Percentiles rank a stretch among this genome's conserved stretches.
Evolutionary conservation across 2,329 filamentous ascomycete genomes (phyloP).

Genomic region (Alternaria rosae): DNA sequence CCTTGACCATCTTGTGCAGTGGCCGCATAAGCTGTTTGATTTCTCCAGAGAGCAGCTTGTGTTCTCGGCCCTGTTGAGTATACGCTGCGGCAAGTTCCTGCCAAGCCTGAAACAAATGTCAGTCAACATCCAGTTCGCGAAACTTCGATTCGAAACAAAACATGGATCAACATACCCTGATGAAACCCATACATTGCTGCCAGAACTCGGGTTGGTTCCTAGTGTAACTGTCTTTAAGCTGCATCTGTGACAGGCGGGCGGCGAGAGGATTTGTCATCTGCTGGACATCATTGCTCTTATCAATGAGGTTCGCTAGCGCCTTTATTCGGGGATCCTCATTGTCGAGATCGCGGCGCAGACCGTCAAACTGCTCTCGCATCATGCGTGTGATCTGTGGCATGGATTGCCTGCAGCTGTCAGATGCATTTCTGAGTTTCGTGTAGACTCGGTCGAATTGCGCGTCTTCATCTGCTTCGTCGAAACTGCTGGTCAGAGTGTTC

Average conservation of each 20-base stretch:
- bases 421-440: conserved; percentile 74
- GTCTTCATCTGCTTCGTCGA: conserved; percentile 74
- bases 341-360: conserved; percentile 41
- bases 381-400: conserved; percentile 62
- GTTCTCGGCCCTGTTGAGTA: conserved; percentile 46
- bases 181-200: conserved; percentile 77
- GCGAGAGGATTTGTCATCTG: conserved; percentile 78
- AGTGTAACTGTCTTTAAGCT: conserved; percentile 82
- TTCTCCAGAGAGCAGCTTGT: conserved; percentile 65
- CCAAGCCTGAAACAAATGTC: conserved; percentile 63
- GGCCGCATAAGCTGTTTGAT: conserved; percentile 78
- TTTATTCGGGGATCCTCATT: conserved; percentile 45
- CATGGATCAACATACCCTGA: conserved; percentile 56
- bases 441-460: conserved; percentile 83
- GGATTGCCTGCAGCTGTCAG: conserved; percentile 74
- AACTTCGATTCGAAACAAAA: conserved; percentile 9
- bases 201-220: conserved; percentile 70
- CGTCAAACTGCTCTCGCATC: conserved; percentile 40
- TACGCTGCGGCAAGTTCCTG: conserved; percentile 64
- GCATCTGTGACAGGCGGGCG: conserved; percentile 76
- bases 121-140: conserved; percentile 35
- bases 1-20: conserved; percentile 82
- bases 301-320: conserved; percentile 66
- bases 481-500: conserved; percentile 65
- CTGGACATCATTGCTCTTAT: conserved; percentile 73